These are phyloP conservation scores for Yamadazyma diddensiae DNA, from an alignment of 1,139 yeast genomes.

Conservation along the genomic window DNA sequence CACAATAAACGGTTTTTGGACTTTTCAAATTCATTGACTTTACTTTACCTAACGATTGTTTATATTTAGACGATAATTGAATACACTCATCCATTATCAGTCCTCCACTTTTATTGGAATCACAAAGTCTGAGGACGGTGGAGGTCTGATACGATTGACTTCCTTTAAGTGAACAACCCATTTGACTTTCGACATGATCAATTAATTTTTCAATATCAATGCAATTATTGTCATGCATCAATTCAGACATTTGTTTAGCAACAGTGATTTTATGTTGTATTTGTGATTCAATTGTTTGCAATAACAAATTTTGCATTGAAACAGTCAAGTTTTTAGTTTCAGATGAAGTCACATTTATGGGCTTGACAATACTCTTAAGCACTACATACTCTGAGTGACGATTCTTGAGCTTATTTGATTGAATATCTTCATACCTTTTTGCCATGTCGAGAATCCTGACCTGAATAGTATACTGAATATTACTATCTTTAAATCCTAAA, in stretches of 20 bases:
- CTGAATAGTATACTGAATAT: background rate
- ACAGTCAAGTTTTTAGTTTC: background rate
- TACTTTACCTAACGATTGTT: background rate
- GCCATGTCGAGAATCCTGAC: conserved; percentile 1
- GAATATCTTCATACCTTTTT: background rate
- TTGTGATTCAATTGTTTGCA: background rate
- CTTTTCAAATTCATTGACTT: conserved; percentile 18
- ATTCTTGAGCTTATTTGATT: background rate
- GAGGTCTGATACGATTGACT: background rate
- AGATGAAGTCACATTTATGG: background rate
- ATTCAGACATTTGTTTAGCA: background rate
- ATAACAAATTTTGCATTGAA: background rate
- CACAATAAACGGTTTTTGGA: conserved; percentile 23
- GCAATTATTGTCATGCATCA: background rate
- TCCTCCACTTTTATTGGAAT: background rate
- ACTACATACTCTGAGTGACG: background rate
- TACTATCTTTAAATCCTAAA: background rate
- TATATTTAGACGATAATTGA: background rate
- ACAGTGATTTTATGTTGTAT: background rate
- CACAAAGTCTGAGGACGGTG: background rate
- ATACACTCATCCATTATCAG: background rate
- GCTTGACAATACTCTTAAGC: background rate
- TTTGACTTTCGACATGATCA: background rate
- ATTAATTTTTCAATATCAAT: background rate
- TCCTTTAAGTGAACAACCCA: background rate